A percentile compares a stretch with the other conserved stretches of the same genome.
Evolutionary conservation across 2,329 filamentous ascomycete genomes (phyloP).

Genomic region (Thielaviopsis cerberus): DNA sequence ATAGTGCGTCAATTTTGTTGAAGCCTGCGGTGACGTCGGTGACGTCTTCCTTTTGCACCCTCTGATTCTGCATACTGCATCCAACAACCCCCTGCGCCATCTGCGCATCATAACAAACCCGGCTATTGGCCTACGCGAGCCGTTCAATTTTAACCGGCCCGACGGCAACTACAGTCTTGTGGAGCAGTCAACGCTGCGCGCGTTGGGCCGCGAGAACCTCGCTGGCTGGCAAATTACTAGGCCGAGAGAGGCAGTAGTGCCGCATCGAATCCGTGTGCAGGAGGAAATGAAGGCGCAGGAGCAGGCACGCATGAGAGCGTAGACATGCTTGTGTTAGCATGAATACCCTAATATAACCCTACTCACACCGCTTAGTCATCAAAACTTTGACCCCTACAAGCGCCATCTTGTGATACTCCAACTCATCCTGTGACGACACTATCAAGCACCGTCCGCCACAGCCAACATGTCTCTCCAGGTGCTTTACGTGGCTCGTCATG

Average conservation of each 20-base stretch:
- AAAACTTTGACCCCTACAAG: background rate
- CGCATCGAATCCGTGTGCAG: conserved; percentile 17
- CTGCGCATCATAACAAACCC: conserved; percentile 17
- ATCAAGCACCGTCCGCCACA: background rate
- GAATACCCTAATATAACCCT: background rate
- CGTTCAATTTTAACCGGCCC: conserved; percentile 21
- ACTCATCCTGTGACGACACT: background rate
- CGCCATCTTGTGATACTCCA: background rate
- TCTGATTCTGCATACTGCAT: conserved; percentile 39
- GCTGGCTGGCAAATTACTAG: conserved; percentile 33
- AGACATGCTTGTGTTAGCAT: background rate
- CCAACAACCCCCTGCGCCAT: conserved; percentile 17
- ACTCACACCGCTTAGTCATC: background rate
- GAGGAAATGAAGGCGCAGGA: conserved; percentile 17
- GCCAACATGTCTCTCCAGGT: conserved; percentile 47
- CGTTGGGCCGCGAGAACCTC: conserved; percentile 28
- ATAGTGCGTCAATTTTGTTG: conserved; percentile 30
- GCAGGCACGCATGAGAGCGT: conserved; percentile 25
- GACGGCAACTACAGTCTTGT: conserved; percentile 34
- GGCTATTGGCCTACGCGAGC: conserved; percentile 28
- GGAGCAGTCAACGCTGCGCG: conserved; percentile 34
- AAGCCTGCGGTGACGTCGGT: conserved; percentile 33
- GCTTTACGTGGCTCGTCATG: conserved; percentile 59
- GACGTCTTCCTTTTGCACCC: conserved; percentile 42
- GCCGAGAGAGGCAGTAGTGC: conserved; percentile 31